phyloP scores from a whole-genome alignment of 2,329 filamentous ascomycete genomes.

The Sclerotinia spermophila region DNA sequence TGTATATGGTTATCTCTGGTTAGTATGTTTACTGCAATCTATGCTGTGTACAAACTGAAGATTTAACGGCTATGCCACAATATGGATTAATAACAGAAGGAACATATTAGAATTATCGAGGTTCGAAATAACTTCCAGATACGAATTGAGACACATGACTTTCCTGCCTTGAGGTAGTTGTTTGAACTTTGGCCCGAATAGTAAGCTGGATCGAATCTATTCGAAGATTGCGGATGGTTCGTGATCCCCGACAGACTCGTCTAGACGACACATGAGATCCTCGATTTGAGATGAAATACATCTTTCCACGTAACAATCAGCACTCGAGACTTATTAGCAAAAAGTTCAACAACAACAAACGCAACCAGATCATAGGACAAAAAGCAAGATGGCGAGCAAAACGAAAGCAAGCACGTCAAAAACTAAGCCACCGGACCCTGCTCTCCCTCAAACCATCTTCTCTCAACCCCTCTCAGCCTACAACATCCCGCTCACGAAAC shows the following conservation, averaged over 20 bases:
- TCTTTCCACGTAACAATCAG: background rate
- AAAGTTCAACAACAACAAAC: background rate
- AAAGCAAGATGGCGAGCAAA: background rate
- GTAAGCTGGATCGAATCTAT: background rate
- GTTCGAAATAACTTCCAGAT: background rate
- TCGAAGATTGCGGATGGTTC: background rate
- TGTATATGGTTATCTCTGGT: background rate
- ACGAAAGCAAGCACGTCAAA: background rate
- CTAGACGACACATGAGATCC: background rate
- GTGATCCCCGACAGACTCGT: background rate
- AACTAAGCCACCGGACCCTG: background rate
- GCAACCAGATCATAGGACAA: background rate
- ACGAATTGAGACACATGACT: background rate
- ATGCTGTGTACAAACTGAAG: background rate
- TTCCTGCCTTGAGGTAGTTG: background rate
- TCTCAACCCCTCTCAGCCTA: background rate
- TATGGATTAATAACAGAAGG: background rate
- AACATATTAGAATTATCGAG: background rate
- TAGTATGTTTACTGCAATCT: background rate
- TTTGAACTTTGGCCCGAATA: fast-evolving
- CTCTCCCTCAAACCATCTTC: background rate
- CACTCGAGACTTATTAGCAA: background rate
- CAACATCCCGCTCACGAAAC: background rate
- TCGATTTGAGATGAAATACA: background rate
- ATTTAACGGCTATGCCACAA: background rate